Base-by-base conservation (phyloP, 2,329 filamentous ascomycete genomes). In the Gnomoniopsis smithogilvyi region DNA sequence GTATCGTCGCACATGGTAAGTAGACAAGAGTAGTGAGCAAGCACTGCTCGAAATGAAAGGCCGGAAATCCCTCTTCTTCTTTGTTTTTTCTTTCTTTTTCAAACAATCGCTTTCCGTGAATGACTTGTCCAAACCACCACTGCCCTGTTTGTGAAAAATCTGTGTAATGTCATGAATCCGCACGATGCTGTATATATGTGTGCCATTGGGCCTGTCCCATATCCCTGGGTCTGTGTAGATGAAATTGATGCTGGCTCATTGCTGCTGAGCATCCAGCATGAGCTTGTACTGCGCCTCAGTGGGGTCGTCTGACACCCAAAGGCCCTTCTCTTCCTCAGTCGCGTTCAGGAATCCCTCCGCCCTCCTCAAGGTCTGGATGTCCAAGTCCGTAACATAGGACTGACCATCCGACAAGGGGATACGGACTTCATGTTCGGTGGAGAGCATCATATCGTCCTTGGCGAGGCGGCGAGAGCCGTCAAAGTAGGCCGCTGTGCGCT, bases 401-500 rank as follows among this genome's bases (percentile, higher is more conserved):
- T 89, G 86, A 69, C 85, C 85, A 69, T 91, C 89, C 24, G 84
- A 84, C 19, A 97, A 81, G 73, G 87, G 87, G 73, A 96, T 81
- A 69, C 94, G 91, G 41, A 98, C 92, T 76, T 99, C 95, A 69
- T 95, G 93, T 67, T 96, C 92, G 17, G 90, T 92, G 66, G 93
- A 92, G 52, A 99, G 87, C 92, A 97, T 96, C 92, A 98, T 95
- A 76, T 99, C 95, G 71, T 99, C 95, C 79, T 98, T 98, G 84
- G 91, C 95, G 52, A 99, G 82, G 46, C 94, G 87, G 55, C 93
- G 87, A 17, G 83, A 83, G 0, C 95, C 95, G 69, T 98, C 92
- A 68, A 96, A 99, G 21, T 96, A 91, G 64, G 92, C 92, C 68
- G 98, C 81, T 57, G 97, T 92, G 30, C 95, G 90, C 84, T 97